A percentile compares a stretch with the other conserved stretches of the same genome.
These are phyloP conservation scores for Magnaporthiopsis rhizophila DNA, from an alignment of 2,329 filamentous ascomycete genomes.

Conservation along the genomic window DNA sequence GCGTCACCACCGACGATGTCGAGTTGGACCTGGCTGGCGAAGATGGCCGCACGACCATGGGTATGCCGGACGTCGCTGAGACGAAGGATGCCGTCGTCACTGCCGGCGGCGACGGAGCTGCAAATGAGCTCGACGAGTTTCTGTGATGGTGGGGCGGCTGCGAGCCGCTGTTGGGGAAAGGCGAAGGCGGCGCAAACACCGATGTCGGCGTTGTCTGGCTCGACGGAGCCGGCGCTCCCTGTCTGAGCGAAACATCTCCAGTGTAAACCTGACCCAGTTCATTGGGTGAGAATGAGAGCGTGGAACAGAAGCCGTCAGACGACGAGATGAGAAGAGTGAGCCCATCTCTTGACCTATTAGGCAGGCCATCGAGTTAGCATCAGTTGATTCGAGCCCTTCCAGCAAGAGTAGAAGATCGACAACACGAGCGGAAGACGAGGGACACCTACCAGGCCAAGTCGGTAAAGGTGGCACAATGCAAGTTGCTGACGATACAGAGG, in stretches of 20 bases:
- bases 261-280: conserved; percentile 80
- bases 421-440: neutral
- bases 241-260: conserved; percentile 50
- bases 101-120: conserved; percentile 49
- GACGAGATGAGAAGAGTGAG: conserved; percentile 43
- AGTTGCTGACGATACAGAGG: conserved; percentile 87
- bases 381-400: neutral
- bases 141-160: conserved; percentile 42
- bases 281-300: conserved; percentile 71
- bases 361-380: conserved; percentile 18
- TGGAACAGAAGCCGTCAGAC: conserved; percentile 95
- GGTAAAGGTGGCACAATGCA: conserved; percentile 96
- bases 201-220: conserved; percentile 61
- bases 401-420: neutral
- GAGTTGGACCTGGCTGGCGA: conserved; percentile 84
- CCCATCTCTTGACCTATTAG: conserved; percentile 39
- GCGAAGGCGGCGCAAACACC: conserved; percentile 53
- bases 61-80: neutral
- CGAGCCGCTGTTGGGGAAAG: conserved; percentile 35
- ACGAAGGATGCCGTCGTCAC: conserved; percentile 43
- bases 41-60: conserved; percentile 48
- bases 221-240: conserved; percentile 37
- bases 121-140: conserved; percentile 48
- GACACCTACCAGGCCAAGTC: conserved; percentile 79
- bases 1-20: conserved; percentile 69